Evolutionary conservation across 768 basidiomycete genomes (phyloP).

Genomic region (Auriscalpium vulgare): DNA sequence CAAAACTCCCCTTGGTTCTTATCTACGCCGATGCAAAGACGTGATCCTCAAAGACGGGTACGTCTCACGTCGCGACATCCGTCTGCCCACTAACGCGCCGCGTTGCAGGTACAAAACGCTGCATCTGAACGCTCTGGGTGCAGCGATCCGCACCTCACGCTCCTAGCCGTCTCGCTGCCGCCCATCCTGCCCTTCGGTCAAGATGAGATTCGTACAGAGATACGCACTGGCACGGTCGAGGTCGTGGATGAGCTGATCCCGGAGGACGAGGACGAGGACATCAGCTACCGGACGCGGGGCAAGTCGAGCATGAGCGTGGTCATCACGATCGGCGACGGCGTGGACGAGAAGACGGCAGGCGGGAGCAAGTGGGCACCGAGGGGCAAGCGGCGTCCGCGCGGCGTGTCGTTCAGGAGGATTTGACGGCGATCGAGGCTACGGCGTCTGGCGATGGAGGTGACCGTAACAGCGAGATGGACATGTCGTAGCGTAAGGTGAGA

Average conservation of each 20-base stretch:
- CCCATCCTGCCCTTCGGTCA: slow-evolving; percentile 58
- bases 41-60: slow-evolving; percentile 67
- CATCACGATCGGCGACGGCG: slow-evolving; percentile 57
- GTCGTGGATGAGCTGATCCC: slow-evolving; percentile 77
- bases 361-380: slow-evolving; percentile 13
- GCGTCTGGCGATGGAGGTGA: too few relatives aligned
- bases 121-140: slow-evolving; percentile 77
- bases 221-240: slow-evolving; percentile 62
- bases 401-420: neutral
- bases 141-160: slow-evolving; percentile 80
- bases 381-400: slow-evolving; percentile 12
- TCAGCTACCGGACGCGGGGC: slow-evolving; percentile 49
- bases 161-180: slow-evolving; percentile 63
- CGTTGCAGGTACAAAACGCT: slow-evolving; percentile 57
- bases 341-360: slow-evolving; percentile 29
- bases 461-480: too few relatives aligned
- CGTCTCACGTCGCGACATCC: slow-evolving; percentile 12
- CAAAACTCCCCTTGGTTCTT: slow-evolving; percentile 61
- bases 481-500: too few relatives aligned
- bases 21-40: slow-evolving; percentile 72
- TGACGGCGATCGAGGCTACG: too few relatives aligned
- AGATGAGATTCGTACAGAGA: slow-evolving; percentile 54
- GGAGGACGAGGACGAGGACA: slow-evolving; percentile 65
- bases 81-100: neutral
- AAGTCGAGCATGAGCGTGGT: slow-evolving; percentile 61